Base-by-base conservation (phyloP, 1,284 basidiomycete genomes). In the Puccinia triticina region DNA sequence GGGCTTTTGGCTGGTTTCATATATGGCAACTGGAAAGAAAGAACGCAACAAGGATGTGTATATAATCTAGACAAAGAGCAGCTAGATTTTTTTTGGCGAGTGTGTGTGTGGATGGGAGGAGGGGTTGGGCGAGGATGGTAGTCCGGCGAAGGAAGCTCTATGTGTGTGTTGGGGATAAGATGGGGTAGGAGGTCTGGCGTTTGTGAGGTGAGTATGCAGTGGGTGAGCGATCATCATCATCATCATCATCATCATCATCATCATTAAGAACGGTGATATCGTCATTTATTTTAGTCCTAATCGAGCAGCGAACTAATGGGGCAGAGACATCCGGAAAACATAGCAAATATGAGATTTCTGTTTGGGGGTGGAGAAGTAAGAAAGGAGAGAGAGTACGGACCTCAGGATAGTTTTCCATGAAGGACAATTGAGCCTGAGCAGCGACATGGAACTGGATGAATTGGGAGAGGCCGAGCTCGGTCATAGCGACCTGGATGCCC, bases 401-500 rank as follows among this genome's bases (percentile, higher is more conserved):
- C 84, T 92, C 90, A 0, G 94, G 94, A 86, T 94, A 96, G 85
- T 91, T 91, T 86, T 91, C 89, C 87, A 92, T 89, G 88, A 96
- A 96, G 84, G 93, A 90, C 78, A 93, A 88, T 87, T 96, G 94
- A 18, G 94, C 91, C 82, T 89, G 89, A 75, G 93, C 92, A 12
- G 94, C 94, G 91, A 66, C 80, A 18, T 75, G 71, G 26, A 82
- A 82, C 64, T 82, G 80, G 29, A 75, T 74, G 55, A 46, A 57
- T 16, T 93, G 94, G 76, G 93, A 89, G 84, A 99, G 89, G 89
- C 99, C 97, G 0, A 91, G 91, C 88, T 98, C 95, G 55, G 93
- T 96, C 87, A 96, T 89, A 23, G 96, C 94, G 83, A 99, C 90
- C 86, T 94, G 91, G 0, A 92, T 92, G 86, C 94, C 93, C 86